Base-by-base conservation (phyloP, 2,329 filamentous ascomycete genomes). In the Cytospora chrysosperma region DNA sequence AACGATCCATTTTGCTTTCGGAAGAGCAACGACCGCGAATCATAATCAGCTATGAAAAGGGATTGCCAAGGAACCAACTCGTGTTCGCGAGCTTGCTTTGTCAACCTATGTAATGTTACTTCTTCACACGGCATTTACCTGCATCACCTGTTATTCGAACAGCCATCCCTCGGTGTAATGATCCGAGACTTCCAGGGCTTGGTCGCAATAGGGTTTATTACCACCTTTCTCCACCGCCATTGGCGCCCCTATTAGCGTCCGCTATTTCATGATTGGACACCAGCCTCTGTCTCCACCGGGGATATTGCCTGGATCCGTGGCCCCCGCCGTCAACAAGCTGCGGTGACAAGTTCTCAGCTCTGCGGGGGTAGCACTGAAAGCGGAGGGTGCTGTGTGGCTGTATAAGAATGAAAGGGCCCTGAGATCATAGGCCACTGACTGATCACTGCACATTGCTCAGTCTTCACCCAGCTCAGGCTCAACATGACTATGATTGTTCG, bases 401-500 rank as follows among this genome's bases (percentile, higher is more conserved):
- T 26, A n/a, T 34, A 37, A 37, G n/a, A 21, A 27, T 10, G 12
- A 24, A 10, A 24, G 27, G 8, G 12, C 19, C 17, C 19, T 49
- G 7, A 21, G 40, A 50, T 43, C 19, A 27, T 4, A 26, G 8
- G 15, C 26, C 15, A 15, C 27, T 51, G 17, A 27, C 4, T n/a
- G 8, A 15, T 26, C 15, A 15, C 27, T 51, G 17, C 28, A 15
- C 47, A 27, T 24, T 10, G 10, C 27, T 68, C 60, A 65, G 13
- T 28, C 49, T 34, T 65, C 68, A 6, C 75, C 75, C 10, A 79
- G 65, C 19, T 79, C 78, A 4, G 62, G 53, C 2, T 80, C 78
- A 0, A 70, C 12, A 1, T 50, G 64, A 2, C 72, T 76, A 56
- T 80, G 78, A 40, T 78, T 72, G 63, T 77, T 75, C 0, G 73